Evolutionary conservation across 2,329 filamentous ascomycete species (phyloP).

Genomic region (Cadophora sp.): DNA sequence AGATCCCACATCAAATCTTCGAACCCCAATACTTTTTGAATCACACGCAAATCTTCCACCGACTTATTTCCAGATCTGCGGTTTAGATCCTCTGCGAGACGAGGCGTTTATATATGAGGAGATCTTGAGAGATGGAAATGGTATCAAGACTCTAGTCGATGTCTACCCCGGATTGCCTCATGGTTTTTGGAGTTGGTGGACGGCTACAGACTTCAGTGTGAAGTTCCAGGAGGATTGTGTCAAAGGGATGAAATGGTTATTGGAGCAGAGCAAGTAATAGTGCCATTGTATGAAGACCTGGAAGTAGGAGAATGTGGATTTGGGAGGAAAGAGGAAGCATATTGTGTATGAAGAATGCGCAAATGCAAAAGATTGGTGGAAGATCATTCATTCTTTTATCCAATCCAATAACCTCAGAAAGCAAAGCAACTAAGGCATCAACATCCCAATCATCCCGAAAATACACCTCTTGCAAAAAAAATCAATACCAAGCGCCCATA

Average conservation of each 20-base stretch:
- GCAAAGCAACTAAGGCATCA: too few species aligned
- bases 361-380: too few species aligned
- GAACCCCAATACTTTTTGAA: constrained; percentile 46
- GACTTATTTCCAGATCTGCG: constrained; percentile 49
- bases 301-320: not conserved
- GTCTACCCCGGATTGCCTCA: constrained; percentile 47
- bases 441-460: too few species aligned
- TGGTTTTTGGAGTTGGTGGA: constrained; percentile 43
- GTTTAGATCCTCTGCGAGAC: constrained; percentile 43
- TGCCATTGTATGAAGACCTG: too few species aligned
- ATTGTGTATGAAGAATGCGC: too few species aligned
- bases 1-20: constrained; percentile 43
- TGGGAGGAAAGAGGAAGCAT: too few species aligned
- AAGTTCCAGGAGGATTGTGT: constrained; percentile 39
- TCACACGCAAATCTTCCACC: constrained; percentile 49
- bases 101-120: constrained; percentile 59
- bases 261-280: constrained; percentile 29
- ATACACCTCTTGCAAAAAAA: too few species aligned
- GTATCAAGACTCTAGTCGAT: constrained; percentile 42
- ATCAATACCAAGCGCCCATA: too few species aligned
- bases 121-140: constrained; percentile 51
- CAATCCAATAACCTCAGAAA: too few species aligned
- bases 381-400: too few species aligned
- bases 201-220: constrained; percentile 37
- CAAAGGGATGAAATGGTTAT: constrained; percentile 33